Percentiles rank a stretch among this genome's conserved stretches.
Evolutionary conservation across 305 asterid genomes (phyloP).

Genomic region (Coffea humblotiana): DNA sequence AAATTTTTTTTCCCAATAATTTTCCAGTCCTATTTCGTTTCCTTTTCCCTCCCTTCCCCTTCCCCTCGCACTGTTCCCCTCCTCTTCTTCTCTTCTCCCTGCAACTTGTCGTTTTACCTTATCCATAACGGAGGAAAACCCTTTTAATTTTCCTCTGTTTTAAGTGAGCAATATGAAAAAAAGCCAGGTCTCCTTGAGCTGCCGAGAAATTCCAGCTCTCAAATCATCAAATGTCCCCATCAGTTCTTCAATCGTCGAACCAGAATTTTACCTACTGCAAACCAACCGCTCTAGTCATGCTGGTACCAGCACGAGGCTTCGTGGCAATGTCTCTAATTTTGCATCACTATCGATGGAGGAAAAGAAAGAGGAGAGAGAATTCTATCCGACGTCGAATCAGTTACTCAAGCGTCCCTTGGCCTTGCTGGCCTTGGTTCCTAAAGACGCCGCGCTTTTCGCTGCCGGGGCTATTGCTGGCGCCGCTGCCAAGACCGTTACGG

Average conservation of each 20-base stretch:
- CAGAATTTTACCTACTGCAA: neutral
- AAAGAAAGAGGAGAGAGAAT: conserved; percentile 48
- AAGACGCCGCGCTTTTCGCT: conserved; percentile 73
- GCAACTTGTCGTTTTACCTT: conserved; percentile 7
- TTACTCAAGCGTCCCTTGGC: conserved; percentile 71
- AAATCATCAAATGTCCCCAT: neutral
- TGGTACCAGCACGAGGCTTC: neutral
- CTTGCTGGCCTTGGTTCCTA: conserved; percentile 72
- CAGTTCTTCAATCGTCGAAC: neutral
- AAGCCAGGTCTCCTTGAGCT: conserved; percentile 11
- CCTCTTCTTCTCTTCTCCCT: neutral
- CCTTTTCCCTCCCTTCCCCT: neutral
- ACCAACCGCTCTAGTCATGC: conserved; percentile 11
- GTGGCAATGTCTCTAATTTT: conserved; percentile 33
- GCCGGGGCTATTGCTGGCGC: conserved; percentile 96
- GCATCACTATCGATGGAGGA: conserved; percentile 63
- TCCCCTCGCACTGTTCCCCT: neutral
- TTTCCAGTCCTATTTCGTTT: neutral
- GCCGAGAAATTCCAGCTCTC: conserved; percentile 23
- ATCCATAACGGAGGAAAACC: conserved; percentile 9
- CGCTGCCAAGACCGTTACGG: conserved; percentile 84
- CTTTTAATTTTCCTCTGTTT: conserved; percentile 9
- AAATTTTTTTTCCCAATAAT: too few relatives aligned
- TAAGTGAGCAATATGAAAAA: conserved; percentile 15
- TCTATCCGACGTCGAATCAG: conserved; percentile 62